These are phyloP conservation scores for Penicillium tannophilum DNA, from an alignment of 495 filamentous ascomycete species.

Conservation along the genomic window DNA sequence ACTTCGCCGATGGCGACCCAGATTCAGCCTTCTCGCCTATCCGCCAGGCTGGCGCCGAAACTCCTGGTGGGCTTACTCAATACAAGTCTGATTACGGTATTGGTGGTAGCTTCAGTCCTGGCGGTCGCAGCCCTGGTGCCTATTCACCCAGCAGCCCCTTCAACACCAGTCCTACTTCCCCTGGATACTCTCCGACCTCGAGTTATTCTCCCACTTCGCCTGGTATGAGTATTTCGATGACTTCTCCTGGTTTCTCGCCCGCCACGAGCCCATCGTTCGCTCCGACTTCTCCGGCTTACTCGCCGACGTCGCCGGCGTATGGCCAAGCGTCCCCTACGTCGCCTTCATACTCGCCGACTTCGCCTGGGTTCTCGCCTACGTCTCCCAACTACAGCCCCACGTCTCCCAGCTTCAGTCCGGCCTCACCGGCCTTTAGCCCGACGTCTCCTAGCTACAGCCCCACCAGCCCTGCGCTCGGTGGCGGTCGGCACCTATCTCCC, in stretches of 20 bases:
- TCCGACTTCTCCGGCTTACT: slow-evolving; percentile 79
- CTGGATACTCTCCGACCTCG: slow-evolving; percentile 74
- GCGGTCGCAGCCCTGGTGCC: slow-evolving; percentile 63
- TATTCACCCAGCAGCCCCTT: slow-evolving; percentile 79
- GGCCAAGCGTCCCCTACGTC: slow-evolving; percentile 65
- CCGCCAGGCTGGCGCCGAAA: slow-evolving; percentile 70
- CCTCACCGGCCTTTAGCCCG: slow-evolving; percentile 60
- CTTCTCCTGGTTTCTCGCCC: slow-evolving; percentile 60
- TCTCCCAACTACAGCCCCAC: slow-evolving; percentile 65
- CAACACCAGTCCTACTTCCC: slow-evolving; percentile 74
- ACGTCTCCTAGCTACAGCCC: slow-evolving; percentile 68
- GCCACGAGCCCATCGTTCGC: slow-evolving; percentile 71
- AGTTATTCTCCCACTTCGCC: slow-evolving; percentile 67
- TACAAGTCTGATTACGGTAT: slow-evolving; percentile 55
- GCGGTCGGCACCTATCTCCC: slow-evolving; percentile 59
- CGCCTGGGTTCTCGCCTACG: slow-evolving; percentile 80
- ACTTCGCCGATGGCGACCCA: slow-evolving; percentile 74
- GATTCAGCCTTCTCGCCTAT: slow-evolving; percentile 91
- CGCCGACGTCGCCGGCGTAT: slow-evolving; percentile 76
- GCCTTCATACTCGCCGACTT: slow-evolving; percentile 80
- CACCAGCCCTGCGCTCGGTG: slow-evolving; percentile 62
- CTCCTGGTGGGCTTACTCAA: slow-evolving; percentile 70
- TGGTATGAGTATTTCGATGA: slow-evolving; percentile 56
- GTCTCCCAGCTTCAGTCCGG: slow-evolving; percentile 63
- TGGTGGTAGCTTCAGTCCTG: slow-evolving; percentile 63